Base-by-base conservation (phyloP, 129 eudicot species). In the Centella asiatica region DNA sequence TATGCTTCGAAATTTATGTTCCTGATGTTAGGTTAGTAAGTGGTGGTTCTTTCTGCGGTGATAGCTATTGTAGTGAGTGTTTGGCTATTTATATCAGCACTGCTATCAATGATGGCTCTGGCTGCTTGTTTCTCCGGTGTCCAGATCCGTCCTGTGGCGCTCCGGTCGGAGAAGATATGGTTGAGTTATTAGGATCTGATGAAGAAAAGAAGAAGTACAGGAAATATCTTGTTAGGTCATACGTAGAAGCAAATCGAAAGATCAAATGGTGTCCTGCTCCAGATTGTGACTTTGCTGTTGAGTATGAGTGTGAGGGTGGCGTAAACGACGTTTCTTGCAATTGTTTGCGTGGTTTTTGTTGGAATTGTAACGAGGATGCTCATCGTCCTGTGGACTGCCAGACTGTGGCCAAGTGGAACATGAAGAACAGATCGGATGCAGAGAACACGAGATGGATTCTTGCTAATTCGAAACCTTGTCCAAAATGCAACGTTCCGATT, bases 311-410 rank as follows among this genome's bases (percentile, higher is more conserved):
- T 8, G 62, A 26, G 44, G 20, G 62, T 57, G 62, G 32, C 14
- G 32, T 25, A 12, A 29, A 2, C 23, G 44, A 39, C 22, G 62
- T 57, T 32, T 29, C n/a, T 31, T 57, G 62, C 0, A 19, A 32
- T 5, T 57, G 62, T 57, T 19, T 18, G 62, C 0, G 9, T 1
- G 23, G 62, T 0, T 57, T 57, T 57, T 57, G 62, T 19, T 57
- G 62, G 62, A 32, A 57, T 57, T 57, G 89, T 62, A 32, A 56
- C 25, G 71, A 76, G 60, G 88, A 81, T 49, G 62, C 69, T 24
- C 94, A 85, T 66, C 58, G 83, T 31, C 94, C 89, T 0, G 70
- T 81, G 44, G 83, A 62, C 34, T 85, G 94, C 36, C 70, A 68
- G 2, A 73, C 70, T 8, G 81, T 73, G 62, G 72, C 61, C 0